phyloP scores from a whole-genome alignment of 441 rosid species.

The Metrosideros polymorpha region DNA sequence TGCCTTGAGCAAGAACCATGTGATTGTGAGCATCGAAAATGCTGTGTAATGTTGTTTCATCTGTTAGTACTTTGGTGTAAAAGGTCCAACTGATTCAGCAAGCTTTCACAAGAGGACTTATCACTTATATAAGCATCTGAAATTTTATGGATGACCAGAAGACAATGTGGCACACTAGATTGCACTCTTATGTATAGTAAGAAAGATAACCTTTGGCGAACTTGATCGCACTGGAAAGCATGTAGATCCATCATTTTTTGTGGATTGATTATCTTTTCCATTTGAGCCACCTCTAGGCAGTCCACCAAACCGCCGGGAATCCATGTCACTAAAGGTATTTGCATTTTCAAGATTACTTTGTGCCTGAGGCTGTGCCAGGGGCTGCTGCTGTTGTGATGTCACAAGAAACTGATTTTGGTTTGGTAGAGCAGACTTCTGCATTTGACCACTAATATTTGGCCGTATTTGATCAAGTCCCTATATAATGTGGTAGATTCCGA shows the following conservation, averaged over 20 bases:
- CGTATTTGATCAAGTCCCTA: slow-evolving; percentile 55
- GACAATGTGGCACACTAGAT: neutral
- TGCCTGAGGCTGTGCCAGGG: slow-evolving; percentile 43
- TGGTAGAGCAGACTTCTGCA: slow-evolving; percentile 45
- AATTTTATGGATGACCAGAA: neutral
- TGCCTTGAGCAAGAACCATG: neutral
- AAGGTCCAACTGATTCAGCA: neutral
- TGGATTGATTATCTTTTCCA: slow-evolving; percentile 39
- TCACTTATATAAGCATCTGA: neutral
- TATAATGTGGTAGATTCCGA: neutral
- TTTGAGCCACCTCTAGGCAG: slow-evolving; percentile 33
- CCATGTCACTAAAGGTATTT: slow-evolving; percentile 33
- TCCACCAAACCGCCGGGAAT: slow-evolving; percentile 39
- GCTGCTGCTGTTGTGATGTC: slow-evolving; percentile 54
- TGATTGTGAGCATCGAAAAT: neutral
- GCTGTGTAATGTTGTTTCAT: neutral
- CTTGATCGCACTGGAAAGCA: slow-evolving; percentile 47
- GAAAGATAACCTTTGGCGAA: slow-evolving; percentile 44
- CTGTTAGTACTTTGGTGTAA: neutral
- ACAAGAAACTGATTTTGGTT: slow-evolving; percentile 41
- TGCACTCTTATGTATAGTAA: neutral
- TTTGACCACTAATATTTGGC: slow-evolving; percentile 34
- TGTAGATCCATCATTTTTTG: slow-evolving; percentile 49
- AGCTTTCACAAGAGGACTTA: neutral
- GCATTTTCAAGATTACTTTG: slow-evolving; percentile 42